Percentiles rank a stretch among this genome's conserved stretches.
phyloP scores from a whole-genome alignment of 2,329 filamentous ascomycete species.

The Monosporascus sp. region DNA sequence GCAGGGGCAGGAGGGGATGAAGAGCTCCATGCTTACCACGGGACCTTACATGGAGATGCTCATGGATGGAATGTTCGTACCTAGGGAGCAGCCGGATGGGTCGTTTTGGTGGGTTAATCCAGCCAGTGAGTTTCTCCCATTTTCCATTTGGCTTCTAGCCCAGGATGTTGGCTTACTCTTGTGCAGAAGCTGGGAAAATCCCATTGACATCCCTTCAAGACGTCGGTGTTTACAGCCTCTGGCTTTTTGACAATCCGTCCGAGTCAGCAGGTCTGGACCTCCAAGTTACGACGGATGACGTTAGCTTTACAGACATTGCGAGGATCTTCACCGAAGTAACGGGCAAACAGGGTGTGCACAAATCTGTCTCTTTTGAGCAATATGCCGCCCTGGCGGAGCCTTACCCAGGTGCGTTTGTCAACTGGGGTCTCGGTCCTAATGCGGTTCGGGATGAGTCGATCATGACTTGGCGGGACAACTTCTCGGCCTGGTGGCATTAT shows the following conservation, averaged over 20 bases:
- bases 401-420: not conserved
- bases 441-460: slow-evolving; percentile 25
- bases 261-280: slow-evolving; percentile 40
- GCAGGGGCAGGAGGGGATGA: slow-evolving; percentile 36
- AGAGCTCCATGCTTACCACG: slow-evolving; percentile 56
- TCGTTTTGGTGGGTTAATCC: too few species aligned
- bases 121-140: too few species aligned
- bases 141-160: too few species aligned
- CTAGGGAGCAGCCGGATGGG: slow-evolving; percentile 1
- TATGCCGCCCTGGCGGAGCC: slow-evolving; percentile 22
- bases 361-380: slow-evolving; percentile 29
- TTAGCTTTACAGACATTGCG: slow-evolving; percentile 34
- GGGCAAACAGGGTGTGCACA: slow-evolving; percentile 33
- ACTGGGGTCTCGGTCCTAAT: slow-evolving; percentile 27
- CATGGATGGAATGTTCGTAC: slow-evolving; percentile 30
- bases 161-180: slow-evolving; percentile 19
- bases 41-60: slow-evolving; percentile 48
- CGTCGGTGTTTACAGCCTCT: slow-evolving; percentile 40
- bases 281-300: slow-evolving; percentile 35
- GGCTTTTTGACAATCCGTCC: slow-evolving; percentile 41
- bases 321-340: slow-evolving; percentile 37
- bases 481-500: slow-evolving; percentile 44
- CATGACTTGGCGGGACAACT: slow-evolving; percentile 40
- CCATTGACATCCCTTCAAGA: slow-evolving; percentile 40
- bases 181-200: slow-evolving; percentile 35